These are phyloP conservation scores for Phytopythium aichiense DNA, from an alignment of 352 stramenopile species.

Conservation along the genomic window DNA sequence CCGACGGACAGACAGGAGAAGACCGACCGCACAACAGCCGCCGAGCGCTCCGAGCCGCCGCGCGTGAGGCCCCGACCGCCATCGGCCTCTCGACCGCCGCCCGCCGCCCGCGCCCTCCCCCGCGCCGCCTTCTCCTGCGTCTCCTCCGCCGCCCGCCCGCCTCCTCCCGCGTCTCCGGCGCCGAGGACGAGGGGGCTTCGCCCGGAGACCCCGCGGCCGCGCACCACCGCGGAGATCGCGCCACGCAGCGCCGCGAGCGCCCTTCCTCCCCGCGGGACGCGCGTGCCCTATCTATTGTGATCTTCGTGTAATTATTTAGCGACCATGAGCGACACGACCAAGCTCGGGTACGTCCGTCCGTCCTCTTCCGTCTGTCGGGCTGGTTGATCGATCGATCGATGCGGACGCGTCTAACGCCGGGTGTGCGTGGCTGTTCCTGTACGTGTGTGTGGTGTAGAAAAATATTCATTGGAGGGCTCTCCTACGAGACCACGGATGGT, in stretches of 20 bases:
- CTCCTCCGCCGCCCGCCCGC: background rate
- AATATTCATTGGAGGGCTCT: constrained; percentile 90
- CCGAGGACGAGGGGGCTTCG: too few relatives aligned
- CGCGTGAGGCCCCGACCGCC: background rate
- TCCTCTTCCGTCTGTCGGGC: background rate
- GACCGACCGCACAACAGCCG: constrained; percentile 8
- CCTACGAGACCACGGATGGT: constrained; percentile 89
- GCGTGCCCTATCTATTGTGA: constrained; percentile 6
- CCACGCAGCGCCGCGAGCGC: too few relatives aligned
- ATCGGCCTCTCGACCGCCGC: background rate
- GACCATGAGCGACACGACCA: constrained; percentile 37
- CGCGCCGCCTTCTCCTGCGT: background rate
- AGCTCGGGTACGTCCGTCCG: constrained; percentile 31
- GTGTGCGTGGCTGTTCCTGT: too few relatives aligned
- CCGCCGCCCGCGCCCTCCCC: background rate
- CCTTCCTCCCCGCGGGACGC: background rate
- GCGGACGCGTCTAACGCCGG: constrained; percentile 5
- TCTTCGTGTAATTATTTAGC: constrained; percentile 8
- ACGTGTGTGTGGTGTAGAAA: constrained; percentile 38
- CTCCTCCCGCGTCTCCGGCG: background rate
- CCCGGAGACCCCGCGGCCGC: too few relatives aligned
- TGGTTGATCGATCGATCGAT: too few relatives aligned
- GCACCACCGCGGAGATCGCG: too few relatives aligned
- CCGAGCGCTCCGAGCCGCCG: constrained; percentile 1
- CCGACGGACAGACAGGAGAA: constrained; percentile 11